phyloP scores from a whole-genome alignment of 805 yeast genomes.

The Saccharomycopsis schoenii region DNA sequence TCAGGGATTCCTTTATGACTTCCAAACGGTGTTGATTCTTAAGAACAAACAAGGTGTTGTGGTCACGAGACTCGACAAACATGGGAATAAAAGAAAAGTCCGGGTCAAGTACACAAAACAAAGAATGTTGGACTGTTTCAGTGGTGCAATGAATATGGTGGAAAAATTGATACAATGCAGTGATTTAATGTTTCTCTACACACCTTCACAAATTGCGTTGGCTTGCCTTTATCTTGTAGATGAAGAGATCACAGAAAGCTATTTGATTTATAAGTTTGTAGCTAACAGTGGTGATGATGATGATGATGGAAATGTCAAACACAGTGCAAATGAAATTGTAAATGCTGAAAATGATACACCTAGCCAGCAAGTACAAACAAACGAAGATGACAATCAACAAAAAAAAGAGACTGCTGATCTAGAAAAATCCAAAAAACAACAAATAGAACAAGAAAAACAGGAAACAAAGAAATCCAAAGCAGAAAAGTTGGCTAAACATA shows the following conservation, averaged over 20 bases:
- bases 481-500: conserved; percentile 26
- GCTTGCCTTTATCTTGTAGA: conserved; percentile 70
- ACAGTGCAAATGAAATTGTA: conserved; percentile 4
- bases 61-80: conserved; percentile 8
- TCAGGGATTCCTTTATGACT: conserved; percentile 91
- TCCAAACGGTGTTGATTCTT: conserved; percentile 49
- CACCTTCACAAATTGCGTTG: conserved; percentile 94
- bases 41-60: conserved; percentile 17
- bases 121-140: conserved; percentile 16
- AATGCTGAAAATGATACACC: conserved; percentile 17
- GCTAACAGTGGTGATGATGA: conserved; percentile 9
- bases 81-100: conserved; percentile 17
- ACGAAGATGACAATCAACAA: conserved; percentile 8
- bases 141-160: conserved; percentile 62
- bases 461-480: conserved; percentile 6
- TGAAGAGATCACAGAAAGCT: conserved; percentile 51
- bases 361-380: conserved; percentile 13
- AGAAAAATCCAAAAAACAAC: not conserved
- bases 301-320: conserved; percentile 16
- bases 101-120: conserved; percentile 10
- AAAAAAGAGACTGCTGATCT: conserved; percentile 4
- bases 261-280: conserved; percentile 52
- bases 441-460: not conserved
- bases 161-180: conserved; percentile 59
- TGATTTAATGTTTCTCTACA: conserved; percentile 65